A percentile compares a stretch with the other conserved stretches of the same genome.
Evolutionary conservation across 2,329 filamentous ascomycete genomes (phyloP).

Genomic region (Fusarium pseudonygamai): DNA sequence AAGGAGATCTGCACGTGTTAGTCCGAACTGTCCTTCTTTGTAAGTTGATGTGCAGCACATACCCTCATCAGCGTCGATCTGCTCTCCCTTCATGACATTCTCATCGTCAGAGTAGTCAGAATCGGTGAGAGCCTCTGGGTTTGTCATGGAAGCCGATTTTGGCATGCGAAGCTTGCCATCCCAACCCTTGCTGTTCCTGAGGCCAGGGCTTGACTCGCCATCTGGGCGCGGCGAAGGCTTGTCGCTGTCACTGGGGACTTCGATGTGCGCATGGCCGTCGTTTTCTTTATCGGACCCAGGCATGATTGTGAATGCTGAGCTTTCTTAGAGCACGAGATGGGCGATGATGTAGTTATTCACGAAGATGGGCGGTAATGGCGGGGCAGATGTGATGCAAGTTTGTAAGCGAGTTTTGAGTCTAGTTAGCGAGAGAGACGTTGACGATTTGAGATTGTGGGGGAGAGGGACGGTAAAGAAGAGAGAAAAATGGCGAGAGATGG

Average conservation of each 20-base stretch:
- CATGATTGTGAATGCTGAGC: conserved; percentile 47
- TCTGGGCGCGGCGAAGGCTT: conserved; percentile 51
- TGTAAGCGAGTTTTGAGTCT: conserved; percentile 17
- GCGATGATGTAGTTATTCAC: conserved; percentile 25
- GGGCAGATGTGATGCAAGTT: conserved; percentile 18
- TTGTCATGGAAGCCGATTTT: conserved; percentile 68
- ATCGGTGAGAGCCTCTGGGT: conserved; percentile 85
- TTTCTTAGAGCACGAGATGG: neutral
- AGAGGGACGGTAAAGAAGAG: neutral
- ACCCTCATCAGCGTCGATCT: conserved; percentile 87
- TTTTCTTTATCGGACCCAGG: conserved; percentile 52
- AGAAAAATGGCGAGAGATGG: neutral
- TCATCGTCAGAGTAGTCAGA: conserved; percentile 83
- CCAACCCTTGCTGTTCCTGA: conserved; percentile 76
- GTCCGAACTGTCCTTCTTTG: conserved; percentile 11
- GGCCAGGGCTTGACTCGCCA: conserved; percentile 56
- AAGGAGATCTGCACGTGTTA: conserved; percentile 60
- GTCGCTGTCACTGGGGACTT: conserved; percentile 59
- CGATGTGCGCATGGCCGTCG: conserved; percentile 57
- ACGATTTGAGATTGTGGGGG: neutral
- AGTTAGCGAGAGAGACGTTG: neutral
- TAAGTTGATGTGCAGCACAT: neutral
- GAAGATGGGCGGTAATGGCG: conserved; percentile 18
- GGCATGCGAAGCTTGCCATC: conserved; percentile 84
- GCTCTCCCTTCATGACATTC: conserved; percentile 74